These are phyloP conservation scores for Holtermanniella nyarrowii DNA, from an alignment of 768 basidiomycete species.

Conservation along the genomic window DNA sequence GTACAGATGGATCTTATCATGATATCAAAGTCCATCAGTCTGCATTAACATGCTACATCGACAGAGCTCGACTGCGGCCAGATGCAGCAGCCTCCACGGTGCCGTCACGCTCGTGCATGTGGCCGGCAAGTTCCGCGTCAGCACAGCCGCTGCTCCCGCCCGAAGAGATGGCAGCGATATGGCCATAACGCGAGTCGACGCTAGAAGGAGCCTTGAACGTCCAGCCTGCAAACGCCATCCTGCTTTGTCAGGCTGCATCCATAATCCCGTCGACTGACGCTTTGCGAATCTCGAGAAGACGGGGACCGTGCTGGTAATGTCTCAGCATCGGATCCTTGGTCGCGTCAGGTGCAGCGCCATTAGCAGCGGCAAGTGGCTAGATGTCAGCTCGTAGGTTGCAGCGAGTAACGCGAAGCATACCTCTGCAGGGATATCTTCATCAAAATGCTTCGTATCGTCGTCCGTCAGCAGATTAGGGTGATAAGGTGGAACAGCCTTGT, in stretches of 20 bases:
- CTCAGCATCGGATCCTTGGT: slow-evolving; percentile 82
- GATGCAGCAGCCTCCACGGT: slow-evolving; percentile 8
- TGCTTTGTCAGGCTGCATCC: slow-evolving; percentile 4
- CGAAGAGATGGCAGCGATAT: slow-evolving; percentile 7
- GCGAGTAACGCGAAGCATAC: slow-evolving; percentile 47
- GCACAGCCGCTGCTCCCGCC: background rate
- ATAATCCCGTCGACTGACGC: slow-evolving; percentile 29
- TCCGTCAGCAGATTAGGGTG: slow-evolving; percentile 68
- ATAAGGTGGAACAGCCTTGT: slow-evolving; percentile 75
- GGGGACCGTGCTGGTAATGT: slow-evolving; percentile 71
- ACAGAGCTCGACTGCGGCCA: slow-evolving; percentile 18
- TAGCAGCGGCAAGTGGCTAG: slow-evolving; percentile 78
- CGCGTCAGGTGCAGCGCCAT: slow-evolving; percentile 64
- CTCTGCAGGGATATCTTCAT: slow-evolving; percentile 85
- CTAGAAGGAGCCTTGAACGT: slow-evolving; percentile 34
- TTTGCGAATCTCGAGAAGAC: slow-evolving; percentile 83
- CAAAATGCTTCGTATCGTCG: slow-evolving; percentile 89
- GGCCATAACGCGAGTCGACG: slow-evolving; percentile 19
- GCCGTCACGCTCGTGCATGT: background rate
- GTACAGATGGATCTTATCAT: too few species aligned
- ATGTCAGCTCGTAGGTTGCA: background rate
- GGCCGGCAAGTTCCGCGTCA: slow-evolving; percentile 4
- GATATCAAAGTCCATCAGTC: too few species aligned
- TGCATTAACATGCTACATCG: too few species aligned
- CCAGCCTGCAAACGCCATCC: slow-evolving; percentile 41